Conservation (phyloP, 257 asterid species). For the Solanum bulbocastanum region DNA sequence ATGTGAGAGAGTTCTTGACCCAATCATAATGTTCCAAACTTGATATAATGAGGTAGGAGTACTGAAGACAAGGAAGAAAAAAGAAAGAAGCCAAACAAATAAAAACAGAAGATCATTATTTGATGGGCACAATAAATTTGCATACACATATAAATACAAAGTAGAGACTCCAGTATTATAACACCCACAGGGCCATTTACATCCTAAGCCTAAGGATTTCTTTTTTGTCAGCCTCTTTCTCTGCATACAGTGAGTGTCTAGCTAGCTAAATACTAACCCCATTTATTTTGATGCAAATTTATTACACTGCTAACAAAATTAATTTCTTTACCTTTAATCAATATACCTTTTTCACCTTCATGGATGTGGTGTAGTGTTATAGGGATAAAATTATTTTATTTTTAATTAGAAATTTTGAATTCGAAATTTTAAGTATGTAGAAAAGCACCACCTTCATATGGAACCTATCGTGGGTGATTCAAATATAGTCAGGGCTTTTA, state of each 20-base stretch:
- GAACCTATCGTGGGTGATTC: too few relatives aligned
- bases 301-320: not conserved
- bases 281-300: not conserved
- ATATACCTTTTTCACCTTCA: too few relatives aligned
- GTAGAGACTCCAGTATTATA: slow-evolving; percentile 2
- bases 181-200: slow-evolving; percentile 9
- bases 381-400: too few relatives aligned
- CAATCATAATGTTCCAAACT: slow-evolving; percentile 16
- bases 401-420: too few relatives aligned
- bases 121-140: slow-evolving; percentile 25
- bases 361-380: not conserved
- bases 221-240: slow-evolving; percentile 24
- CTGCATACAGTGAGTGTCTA: not conserved
- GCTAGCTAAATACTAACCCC: not conserved
- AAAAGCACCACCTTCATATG: too few relatives aligned
- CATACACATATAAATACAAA: slow-evolving; percentile 31
- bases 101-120: slow-evolving; percentile 31
- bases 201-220: slow-evolving; percentile 24
- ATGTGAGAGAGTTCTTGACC: slow-evolving; percentile 20
- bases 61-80: slow-evolving; percentile 5
- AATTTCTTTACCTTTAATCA: not conserved
- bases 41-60: slow-evolving; percentile 13
- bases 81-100: slow-evolving; percentile 17
- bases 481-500: too few relatives aligned
- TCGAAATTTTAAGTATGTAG: rapidly evolving